phyloP scores from a whole-genome alignment of 768 basidiomycete species.

The Hemileccinum impolitum region DNA sequence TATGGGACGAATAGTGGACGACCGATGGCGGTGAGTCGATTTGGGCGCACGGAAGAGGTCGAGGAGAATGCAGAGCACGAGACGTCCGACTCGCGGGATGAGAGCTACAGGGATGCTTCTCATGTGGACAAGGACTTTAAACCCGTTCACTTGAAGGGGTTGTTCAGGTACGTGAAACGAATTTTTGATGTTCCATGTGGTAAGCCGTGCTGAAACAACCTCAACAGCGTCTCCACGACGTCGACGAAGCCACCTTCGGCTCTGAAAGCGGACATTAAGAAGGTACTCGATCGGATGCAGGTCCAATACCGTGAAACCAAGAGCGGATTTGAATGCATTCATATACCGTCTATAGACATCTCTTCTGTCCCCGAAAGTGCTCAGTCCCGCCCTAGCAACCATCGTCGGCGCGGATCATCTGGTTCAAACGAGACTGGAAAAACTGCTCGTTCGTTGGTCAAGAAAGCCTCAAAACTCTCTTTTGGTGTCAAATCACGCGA shows the following conservation, averaged over 20 bases:
- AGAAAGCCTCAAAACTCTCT: conserved; percentile 77
- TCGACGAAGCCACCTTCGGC: conserved; percentile 80
- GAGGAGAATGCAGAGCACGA: conserved; percentile 45
- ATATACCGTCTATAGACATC: conserved; percentile 90
- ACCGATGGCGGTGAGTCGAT: conserved; percentile 41
- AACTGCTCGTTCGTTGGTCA: conserved; percentile 54
- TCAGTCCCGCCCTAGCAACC: conserved; percentile 31
- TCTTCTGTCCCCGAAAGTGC: conserved; percentile 57
- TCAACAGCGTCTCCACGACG: conserved; percentile 83
- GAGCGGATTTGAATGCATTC: conserved; percentile 94
- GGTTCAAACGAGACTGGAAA: conserved; percentile 51
- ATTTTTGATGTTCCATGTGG: not conserved
- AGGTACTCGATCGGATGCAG: conserved; percentile 90
- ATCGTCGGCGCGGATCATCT: conserved; percentile 43
- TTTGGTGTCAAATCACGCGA: conserved; percentile 64
- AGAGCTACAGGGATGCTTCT: conserved; percentile 46
- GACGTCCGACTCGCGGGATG: conserved; percentile 35
- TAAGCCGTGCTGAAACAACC: conserved; percentile 1
- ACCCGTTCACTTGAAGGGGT: conserved; percentile 91
- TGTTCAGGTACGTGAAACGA: conserved; percentile 70
- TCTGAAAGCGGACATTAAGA: conserved; percentile 81
- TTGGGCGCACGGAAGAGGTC: conserved; percentile 48
- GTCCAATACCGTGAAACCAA: conserved; percentile 91
- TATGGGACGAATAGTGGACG: conserved; percentile 36
- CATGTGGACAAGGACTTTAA: conserved; percentile 75